Conservation (phyloP, 371 early-diverging fungal species). For the Polyrhizophydium stewartii region DNA sequence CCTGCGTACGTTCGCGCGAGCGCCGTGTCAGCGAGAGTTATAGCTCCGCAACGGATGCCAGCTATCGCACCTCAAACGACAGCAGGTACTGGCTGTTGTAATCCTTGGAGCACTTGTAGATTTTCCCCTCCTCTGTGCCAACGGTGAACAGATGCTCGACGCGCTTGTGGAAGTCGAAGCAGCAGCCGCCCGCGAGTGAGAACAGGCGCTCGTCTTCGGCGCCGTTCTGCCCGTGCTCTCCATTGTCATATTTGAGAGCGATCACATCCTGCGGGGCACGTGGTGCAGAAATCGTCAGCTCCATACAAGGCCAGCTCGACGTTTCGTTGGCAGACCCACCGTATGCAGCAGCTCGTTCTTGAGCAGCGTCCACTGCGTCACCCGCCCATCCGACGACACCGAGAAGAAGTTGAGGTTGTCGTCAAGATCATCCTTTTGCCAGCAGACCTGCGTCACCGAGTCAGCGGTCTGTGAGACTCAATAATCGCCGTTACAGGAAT, state of each 20-base stretch:
- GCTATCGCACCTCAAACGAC: slow-evolving; percentile 39
- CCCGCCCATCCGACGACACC: slow-evolving; percentile 50
- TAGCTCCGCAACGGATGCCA: neutral
- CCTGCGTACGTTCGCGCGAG: too few relatives aligned
- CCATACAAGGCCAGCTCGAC: neutral
- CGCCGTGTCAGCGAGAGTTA: neutral
- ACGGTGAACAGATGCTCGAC: slow-evolving; percentile 52
- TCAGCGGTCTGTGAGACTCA: neutral
- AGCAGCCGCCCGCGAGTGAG: slow-evolving; percentile 44
- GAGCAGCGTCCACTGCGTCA: slow-evolving; percentile 51
- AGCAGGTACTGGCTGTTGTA: slow-evolving; percentile 50
- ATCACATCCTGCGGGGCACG: slow-evolving; percentile 34
- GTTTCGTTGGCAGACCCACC: slow-evolving; percentile 15
- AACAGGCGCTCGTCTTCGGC: slow-evolving; percentile 33
- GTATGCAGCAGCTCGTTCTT: slow-evolving; percentile 51
- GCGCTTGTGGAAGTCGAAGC: slow-evolving; percentile 50
- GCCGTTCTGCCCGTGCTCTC: slow-evolving; percentile 2
- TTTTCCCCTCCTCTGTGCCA: slow-evolving; percentile 55
- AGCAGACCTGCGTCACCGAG: slow-evolving; percentile 34
- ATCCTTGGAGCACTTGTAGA: slow-evolving; percentile 53
- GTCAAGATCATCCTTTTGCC: slow-evolving; percentile 60
- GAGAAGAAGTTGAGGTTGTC: slow-evolving; percentile 56
- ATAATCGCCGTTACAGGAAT: neutral
- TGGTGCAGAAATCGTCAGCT: too few relatives aligned
- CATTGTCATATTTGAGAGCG: slow-evolving; percentile 24